phyloP scores from a whole-genome alignment of 2,329 filamentous ascomycete species.

The Apiospora rasikravindrae region DNA sequence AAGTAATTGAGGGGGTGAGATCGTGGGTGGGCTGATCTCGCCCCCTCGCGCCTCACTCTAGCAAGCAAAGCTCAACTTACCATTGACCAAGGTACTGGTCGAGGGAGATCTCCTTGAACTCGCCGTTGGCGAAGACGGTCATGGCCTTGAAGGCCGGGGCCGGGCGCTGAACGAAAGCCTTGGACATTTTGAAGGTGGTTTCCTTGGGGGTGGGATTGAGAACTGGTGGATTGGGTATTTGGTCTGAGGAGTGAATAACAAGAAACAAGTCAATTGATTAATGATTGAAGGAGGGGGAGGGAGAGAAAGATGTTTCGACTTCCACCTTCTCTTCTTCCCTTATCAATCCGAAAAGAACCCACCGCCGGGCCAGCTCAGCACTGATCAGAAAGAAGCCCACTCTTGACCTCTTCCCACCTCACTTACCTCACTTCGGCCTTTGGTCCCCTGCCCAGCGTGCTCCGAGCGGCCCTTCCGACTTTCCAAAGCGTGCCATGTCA shows the following conservation, averaged over 20 bases:
- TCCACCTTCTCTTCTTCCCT: neutral
- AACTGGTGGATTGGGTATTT: neutral
- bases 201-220: neutral
- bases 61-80: constrained; percentile 35
- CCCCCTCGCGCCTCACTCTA: neutral
- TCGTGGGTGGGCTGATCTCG: neutral
- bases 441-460: neutral
- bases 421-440: too few relatives aligned
- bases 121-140: constrained; percentile 53
- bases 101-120: constrained; percentile 53
- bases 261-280: neutral
- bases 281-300: neutral
- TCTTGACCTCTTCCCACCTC: neutral
- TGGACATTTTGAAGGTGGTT: constrained; percentile 42
- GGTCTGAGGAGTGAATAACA: neutral
- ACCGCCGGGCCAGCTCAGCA: constrained; percentile 3
- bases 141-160: constrained; percentile 56
- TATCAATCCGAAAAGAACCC: neutral
- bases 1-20: constrained; percentile 16
- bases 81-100: constrained; percentile 54
- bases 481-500: constrained; percentile 16
- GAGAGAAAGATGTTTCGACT: neutral
- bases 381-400: constrained; percentile 12
- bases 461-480: neutral
- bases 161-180: constrained; percentile 53